Base-by-base conservation (phyloP, 1,284 basidiomycete species). In the Leucoagaricus sp. region DNA sequence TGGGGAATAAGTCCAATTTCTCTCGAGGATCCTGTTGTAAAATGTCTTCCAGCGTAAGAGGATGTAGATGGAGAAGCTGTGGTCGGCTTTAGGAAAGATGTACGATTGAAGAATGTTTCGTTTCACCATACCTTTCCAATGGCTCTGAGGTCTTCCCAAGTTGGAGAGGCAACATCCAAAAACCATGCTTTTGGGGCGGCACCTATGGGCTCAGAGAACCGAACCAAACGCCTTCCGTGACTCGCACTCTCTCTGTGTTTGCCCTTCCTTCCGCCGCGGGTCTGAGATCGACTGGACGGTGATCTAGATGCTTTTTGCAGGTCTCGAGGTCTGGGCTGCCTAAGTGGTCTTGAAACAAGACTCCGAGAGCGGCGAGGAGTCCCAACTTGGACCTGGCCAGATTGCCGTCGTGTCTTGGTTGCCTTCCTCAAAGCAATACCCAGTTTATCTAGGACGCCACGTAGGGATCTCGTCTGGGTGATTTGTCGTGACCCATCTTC, bases 11-110 rank as follows among this genome's bases (percentile, higher is more conserved):
- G 66, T 98, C 96, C 13, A 97, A 76, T 72, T 98, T 98, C 72
- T 98, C 96, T 33, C 94, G 84, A 17, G 93, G 89, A 61, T 98
- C 95, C 72, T 93, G 89, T 61, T 95, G 93, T n/a, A 98, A 73
- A 33, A 98, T 94, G 74, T 98, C 96, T 72, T 98, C 96, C 13
- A 98, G 81, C 0, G 96, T 98, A 19, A 98, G 79, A 0, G 96
- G 96, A 71, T 98, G 96, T 1, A 98, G 81, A 52, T 93, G 92
- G 25, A 98, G 80, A 17, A 94, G 73, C 92, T 94, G 62, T 15
- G n/a, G 28, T 25, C 56, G n/a, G 15, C 12, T 48, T 53, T 33
- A 56, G 19, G 34, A 47, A 50, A 45, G 9, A 33, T 21, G 12
- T 41, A 13, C 17, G 12, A 31, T 49, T 17, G 45, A 55, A 8